Evolutionary conservation across 192 early-diverging fungal species (phyloP), one percentile per base, ranked within the genome.

Genomic region (Entomortierella parvispora): DNA sequence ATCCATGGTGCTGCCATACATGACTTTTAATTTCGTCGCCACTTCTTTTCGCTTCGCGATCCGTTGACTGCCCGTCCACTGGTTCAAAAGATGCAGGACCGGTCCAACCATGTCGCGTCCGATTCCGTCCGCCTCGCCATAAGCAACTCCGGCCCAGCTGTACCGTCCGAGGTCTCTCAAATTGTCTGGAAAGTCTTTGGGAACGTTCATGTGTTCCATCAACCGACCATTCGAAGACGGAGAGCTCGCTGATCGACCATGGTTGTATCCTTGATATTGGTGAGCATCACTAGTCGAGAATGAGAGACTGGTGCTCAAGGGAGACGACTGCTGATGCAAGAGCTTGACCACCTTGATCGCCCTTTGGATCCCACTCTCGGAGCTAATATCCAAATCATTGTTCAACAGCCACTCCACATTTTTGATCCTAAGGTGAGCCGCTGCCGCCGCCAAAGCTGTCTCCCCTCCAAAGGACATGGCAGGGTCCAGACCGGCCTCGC

Each of bases 401-500:
- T 68, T 68, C 48, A 77, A 31, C 17, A 77, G 42, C 74, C 74
- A 77, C 26, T 77, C 60, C 2, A 77, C 61, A 33, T 77, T 77
- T 25, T 77, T 77, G 49, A 77, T 77, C 47, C 74, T 66, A 40
- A 77, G 43, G 45, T 77, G 74, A 10, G 74, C 74, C n/a, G 74
- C 74, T 14, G 74, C 74, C 11, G 74, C 74, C n/a, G 68, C 74
- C 3, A 77, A 33, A 3, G 74, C 74, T 10, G 74, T 77, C 56
- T 77, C 74, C 32, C 74, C 74, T 11, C 53, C 65, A 68, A 77
- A 77, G 2, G 51, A 44, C 37, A 77, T 63, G 0, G 74, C 65
- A 0, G 74, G 74, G 43, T 77, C 74, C 34, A 76, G 18, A 8
- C 74, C 74, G 4, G 74, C 74, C 26, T 77, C 74, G 17, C 74